phyloP scores from a whole-genome alignment of 2,329 filamentous ascomycete genomes.

The Neophaeococcomyces aloes region DNA sequence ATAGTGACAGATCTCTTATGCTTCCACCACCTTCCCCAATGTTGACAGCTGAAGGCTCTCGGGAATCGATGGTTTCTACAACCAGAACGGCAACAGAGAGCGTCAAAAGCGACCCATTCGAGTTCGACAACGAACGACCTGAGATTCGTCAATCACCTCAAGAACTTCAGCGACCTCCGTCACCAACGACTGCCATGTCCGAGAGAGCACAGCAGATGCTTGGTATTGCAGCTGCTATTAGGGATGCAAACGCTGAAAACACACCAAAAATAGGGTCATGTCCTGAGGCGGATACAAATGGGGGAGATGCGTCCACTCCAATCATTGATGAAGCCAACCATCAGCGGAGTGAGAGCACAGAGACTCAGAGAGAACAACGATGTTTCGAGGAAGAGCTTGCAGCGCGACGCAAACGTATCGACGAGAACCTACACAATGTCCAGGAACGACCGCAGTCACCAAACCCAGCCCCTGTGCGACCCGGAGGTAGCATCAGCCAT shows the following conservation, averaged over 20 bases:
- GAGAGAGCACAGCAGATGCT: slow-evolving; percentile 30
- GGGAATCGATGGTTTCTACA: slow-evolving; percentile 25
- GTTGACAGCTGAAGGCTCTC: slow-evolving; percentile 13
- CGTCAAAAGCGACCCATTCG: slow-evolving; percentile 45
- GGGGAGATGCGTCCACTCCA: neutral
- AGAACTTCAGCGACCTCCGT: slow-evolving; percentile 5
- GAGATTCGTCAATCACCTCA: neutral
- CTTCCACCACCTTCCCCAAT: slow-evolving; percentile 46
- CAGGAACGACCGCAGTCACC: slow-evolving; percentile 33
- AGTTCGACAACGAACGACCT: slow-evolving; percentile 38
- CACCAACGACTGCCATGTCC: slow-evolving; percentile 23
- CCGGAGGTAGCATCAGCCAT: neutral
- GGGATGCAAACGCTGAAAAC: slow-evolving; percentile 5
- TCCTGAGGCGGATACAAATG: slow-evolving; percentile 9
- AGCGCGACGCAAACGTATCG: slow-evolving; percentile 36
- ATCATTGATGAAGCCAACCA: slow-evolving; percentile 21
- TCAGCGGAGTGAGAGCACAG: slow-evolving; percentile 35
- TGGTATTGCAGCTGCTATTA: slow-evolving; percentile 14
- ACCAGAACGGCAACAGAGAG: slow-evolving; percentile 35
- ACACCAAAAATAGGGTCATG: slow-evolving; percentile 1
- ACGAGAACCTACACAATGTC: slow-evolving; percentile 37
- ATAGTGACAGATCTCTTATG: slow-evolving; percentile 72
- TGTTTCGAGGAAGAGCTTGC: slow-evolving; percentile 40
- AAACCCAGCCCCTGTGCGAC: slow-evolving; percentile 33
- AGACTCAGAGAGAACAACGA: slow-evolving; percentile 39